These are phyloP conservation scores for Rhododendron vialii DNA, from an alignment of 148 eudicot species.

Conservation along the genomic window DNA sequence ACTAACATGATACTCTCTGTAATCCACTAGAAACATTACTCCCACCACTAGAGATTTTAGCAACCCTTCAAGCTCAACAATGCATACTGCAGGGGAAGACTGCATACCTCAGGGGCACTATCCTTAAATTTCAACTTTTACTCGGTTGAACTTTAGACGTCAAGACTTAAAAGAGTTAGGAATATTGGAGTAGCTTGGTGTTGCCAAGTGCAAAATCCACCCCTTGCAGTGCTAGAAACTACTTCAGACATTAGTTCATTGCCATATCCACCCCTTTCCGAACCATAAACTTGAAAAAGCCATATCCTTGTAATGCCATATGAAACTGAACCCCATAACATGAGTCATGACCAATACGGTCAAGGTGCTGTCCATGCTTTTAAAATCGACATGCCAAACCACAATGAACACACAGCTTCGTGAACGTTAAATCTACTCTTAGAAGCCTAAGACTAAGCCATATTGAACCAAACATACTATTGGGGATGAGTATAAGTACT, in stretches of 20 bases:
- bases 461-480: not conserved
- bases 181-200: not conserved
- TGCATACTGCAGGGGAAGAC: not conserved
- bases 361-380: not conserved
- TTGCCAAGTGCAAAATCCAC: not conserved
- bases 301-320: not conserved
- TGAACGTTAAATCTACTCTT: not conserved
- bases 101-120: not conserved
- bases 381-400: not conserved
- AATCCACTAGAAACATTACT: not conserved
- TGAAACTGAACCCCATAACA: not conserved
- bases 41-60: not conserved
- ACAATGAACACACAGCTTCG: not conserved
- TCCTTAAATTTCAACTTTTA: not conserved
- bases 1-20: not conserved
- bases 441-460: not conserved
- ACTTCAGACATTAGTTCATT: not conserved
- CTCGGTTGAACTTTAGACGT: not conserved
- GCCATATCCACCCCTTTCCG: not conserved
- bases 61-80: not conserved
- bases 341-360: not conserved
- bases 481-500: not conserved
- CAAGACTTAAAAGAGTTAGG: not conserved
- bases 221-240: not conserved
- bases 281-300: not conserved